Conservation (phyloP, 1,284 basidiomycete genomes). For the Puccinia polysora region DNA sequence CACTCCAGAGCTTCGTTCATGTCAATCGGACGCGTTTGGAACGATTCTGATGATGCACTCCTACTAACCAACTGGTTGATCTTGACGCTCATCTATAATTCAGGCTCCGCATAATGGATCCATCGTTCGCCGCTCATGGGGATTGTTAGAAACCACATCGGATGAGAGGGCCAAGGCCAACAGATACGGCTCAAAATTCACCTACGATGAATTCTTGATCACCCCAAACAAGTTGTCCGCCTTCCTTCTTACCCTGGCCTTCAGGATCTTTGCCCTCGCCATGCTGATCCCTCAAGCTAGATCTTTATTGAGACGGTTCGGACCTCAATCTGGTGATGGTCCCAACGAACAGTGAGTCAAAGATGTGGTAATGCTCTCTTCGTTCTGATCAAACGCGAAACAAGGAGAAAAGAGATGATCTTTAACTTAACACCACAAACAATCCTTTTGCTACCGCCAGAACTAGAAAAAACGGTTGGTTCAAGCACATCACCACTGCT, state of each 20-base stretch:
- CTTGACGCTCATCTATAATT: neutral
- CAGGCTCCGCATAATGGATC: conserved; percentile 47
- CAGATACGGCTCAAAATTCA: conserved; percentile 35
- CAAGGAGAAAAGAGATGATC: too few species aligned
- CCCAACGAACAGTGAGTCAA: conserved; percentile 44
- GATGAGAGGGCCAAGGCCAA: conserved; percentile 6
- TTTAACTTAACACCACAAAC: neutral
- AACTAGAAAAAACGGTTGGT: conserved; percentile 47
- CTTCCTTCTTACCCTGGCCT: conserved; percentile 22
- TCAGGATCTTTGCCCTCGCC: conserved; percentile 41
- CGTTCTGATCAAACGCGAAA: too few species aligned
- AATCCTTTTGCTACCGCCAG: neutral
- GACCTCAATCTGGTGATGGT: conserved; percentile 48
- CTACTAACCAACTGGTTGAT: neutral
- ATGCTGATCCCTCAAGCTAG: conserved; percentile 47
- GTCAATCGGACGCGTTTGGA: neutral
- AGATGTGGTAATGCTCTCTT: too few species aligned
- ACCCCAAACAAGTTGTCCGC: conserved; percentile 17
- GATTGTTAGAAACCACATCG: conserved; percentile 46
- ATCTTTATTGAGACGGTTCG: conserved; percentile 46
- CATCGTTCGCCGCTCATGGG: conserved; percentile 49
- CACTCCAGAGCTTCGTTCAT: too few species aligned
- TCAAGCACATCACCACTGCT: conserved; percentile 47
- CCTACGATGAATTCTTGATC: conserved; percentile 37
- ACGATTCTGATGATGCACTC: neutral